Base-by-base conservation (phyloP, 192 early-diverging fungal genomes). In the Backusella australiensis region DNA sequence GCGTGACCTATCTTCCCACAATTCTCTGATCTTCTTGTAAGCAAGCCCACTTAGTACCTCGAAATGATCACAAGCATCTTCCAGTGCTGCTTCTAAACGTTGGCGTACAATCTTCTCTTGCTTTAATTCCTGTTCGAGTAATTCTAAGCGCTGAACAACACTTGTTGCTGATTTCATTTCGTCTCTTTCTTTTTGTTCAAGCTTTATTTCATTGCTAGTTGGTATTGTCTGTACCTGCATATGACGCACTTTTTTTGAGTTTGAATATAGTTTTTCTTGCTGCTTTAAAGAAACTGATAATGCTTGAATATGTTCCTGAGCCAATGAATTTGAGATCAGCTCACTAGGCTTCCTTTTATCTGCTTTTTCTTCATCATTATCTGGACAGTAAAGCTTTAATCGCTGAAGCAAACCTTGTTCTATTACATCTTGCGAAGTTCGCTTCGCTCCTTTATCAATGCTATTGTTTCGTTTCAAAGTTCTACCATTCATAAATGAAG, bases 31-130 rank as follows among this genome's bases (percentile, higher is more conserved):
- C 65, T 86, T 86, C 65, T 85, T 85, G 74, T 86, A 88, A 0
- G 87, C 85, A 29, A 86, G 75, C 2, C 85, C 81, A 29, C 77
- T 85, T 14, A 88, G 72, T 32, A 79, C 75, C 63, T 88, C 87
- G 71, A 82, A 86, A 56, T 86, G 84, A 38, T 86, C 87, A 6
- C 75, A 74, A n/a, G 85, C 80, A 69, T 88, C 83, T 46, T 88
- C 77, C 75, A 88, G 77, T 23, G 83, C 78, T 14, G 85, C 85
- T 9, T 83, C 75, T 3, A 84, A 63, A 4, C 83, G 75, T 52
- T 81, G 19, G 23, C 72, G 59, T 15, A 67, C 15, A 32, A 67
- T 26, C 32, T 41, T 66, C 36, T 78, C 78, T 52, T 75, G 35
- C 6, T 23, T 34, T 26, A 79, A 21, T 19, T 75, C 38, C 4